Conservation (phyloP, 176 grass and related monocot genomes). For the Microstegium vimineum region DNA sequence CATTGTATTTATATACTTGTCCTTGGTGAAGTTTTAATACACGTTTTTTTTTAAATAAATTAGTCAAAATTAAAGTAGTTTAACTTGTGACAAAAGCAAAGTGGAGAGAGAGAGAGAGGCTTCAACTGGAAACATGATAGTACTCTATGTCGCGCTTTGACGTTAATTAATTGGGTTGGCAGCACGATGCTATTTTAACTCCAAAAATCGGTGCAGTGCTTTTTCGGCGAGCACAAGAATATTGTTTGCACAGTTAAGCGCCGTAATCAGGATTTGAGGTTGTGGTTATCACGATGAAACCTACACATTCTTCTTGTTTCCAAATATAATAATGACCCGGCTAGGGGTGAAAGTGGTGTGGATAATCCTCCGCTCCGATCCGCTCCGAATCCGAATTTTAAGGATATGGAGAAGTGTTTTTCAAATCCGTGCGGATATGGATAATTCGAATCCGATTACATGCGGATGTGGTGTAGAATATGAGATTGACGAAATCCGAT, state of each 20-base stretch:
- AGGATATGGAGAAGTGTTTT: no score
- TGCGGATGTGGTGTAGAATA: no score
- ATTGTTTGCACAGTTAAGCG: conserved; percentile 7
- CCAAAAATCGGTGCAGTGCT: neutral
- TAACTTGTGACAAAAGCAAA: neutral
- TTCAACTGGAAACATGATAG: neutral
- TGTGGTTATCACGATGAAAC: neutral
- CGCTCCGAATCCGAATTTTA: no score
- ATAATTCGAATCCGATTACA: no score
- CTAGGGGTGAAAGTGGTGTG: no score
- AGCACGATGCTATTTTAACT: neutral
- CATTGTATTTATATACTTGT: neutral
- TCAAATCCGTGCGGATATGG: no score
- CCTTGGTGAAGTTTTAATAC: neutral
- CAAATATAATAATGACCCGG: neutral
- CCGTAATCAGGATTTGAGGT: conserved; percentile 20
- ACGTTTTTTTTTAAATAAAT: neutral
- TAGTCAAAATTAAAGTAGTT: no score
- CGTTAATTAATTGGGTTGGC: neutral
- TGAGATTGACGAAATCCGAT: no score
- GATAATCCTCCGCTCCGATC: no score
- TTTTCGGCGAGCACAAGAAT: neutral
- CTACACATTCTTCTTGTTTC: neutral
- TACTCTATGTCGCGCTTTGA: neutral
- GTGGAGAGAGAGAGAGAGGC: neutral